Base-by-base conservation (phyloP, 495 filamentous ascomycete genomes). In the Penicillium salamii region DNA sequence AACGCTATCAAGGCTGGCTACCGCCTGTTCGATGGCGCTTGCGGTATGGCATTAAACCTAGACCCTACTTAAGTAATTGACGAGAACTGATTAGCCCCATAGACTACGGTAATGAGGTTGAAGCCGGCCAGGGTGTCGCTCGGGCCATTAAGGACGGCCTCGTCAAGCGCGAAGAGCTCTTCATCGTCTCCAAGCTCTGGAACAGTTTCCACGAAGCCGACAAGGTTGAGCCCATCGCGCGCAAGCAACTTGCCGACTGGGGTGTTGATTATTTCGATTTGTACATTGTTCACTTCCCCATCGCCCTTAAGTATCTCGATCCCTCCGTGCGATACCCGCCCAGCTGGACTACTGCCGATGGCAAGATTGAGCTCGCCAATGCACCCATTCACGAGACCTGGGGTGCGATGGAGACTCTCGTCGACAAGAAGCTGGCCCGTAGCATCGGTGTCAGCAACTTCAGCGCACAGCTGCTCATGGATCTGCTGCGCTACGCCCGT, bases 171-270 rank as follows among this genome's bases (percentile, higher is more conserved):
- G 78, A 84, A 65, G 89, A 96, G 26, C 86, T 95, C 68, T 96
- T 96, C 81, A 81, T 96, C 63, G 88, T 90, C 46, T 89, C 87
- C 60, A 96, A 96, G 76, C 83, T 96, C 43, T 96, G 90, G 90
- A 91, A 91, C 76, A 83, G 80, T 63, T 93, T 89, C 79, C 88
- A 91, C 73, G 85, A 89, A 41, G 76, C 69, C 49, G 80, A 88
- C 52, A 76, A 77, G 51, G 88, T 91, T 50, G 83, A 84, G 71
- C 84, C 84, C 28, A 89, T 90, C 53, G 74, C 72, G 68, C 77
- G 75, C 57, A 86, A 85, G 64, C 89, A 91, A 62, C 79, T 91
- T 9, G 70, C 77, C 50, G 87, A 90, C 78, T 90, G 86, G 87
- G 83, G 85, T 33, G 61, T 92, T 49, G 89, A 91, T 54, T 93